Percentiles rank a stretch among this genome's conserved stretches.
These are phyloP conservation scores for Daldinia caldariorum DNA, from an alignment of 495 filamentous ascomycete species.

Conservation along the genomic window DNA sequence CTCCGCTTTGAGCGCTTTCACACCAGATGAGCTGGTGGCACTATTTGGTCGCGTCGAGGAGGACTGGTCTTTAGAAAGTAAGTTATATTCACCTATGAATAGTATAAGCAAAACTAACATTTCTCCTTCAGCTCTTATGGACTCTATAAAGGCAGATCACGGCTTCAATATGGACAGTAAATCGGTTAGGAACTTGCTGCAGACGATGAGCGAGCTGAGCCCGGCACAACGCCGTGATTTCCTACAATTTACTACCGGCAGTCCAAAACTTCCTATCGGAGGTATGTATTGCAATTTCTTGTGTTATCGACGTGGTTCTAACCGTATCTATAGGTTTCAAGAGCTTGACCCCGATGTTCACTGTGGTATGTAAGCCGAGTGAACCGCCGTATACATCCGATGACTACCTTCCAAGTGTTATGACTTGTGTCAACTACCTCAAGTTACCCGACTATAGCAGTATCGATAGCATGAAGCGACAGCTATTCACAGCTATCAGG, in stretches of 20 bases:
- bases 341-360: slow-evolving; percentile 95
- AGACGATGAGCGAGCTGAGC: slow-evolving; percentile 91
- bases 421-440: slow-evolving; percentile 99
- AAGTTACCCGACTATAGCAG: slow-evolving; percentile 96
- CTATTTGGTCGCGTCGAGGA: slow-evolving; percentile 94
- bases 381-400: slow-evolving; percentile 94
- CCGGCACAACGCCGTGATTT: slow-evolving; percentile 86
- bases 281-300: slow-evolving; percentile 65
- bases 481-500: slow-evolving; percentile 84
- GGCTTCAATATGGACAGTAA: slow-evolving; percentile 99
- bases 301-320: slow-evolving; percentile 16
- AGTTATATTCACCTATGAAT: slow-evolving; percentile 48
- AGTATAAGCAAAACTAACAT: slow-evolving; percentile 26
- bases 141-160: slow-evolving; percentile 99
- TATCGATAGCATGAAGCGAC: slow-evolving; percentile 76
- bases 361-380: slow-evolving; percentile 97
- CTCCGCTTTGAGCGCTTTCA: slow-evolving; percentile 90
- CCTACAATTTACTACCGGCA: slow-evolving; percentile 97
- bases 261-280: slow-evolving; percentile 97
- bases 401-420: slow-evolving; percentile 97
- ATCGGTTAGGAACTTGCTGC: slow-evolving; percentile 92
- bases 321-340: slow-evolving; percentile 79
- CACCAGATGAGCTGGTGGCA: slow-evolving; percentile 94
- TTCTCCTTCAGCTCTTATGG: slow-evolving; percentile 78
- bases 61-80: slow-evolving; percentile 97